Evolutionary conservation across 306 rosid species (phyloP).

Genomic region (Pterocarpus santalinus): DNA sequence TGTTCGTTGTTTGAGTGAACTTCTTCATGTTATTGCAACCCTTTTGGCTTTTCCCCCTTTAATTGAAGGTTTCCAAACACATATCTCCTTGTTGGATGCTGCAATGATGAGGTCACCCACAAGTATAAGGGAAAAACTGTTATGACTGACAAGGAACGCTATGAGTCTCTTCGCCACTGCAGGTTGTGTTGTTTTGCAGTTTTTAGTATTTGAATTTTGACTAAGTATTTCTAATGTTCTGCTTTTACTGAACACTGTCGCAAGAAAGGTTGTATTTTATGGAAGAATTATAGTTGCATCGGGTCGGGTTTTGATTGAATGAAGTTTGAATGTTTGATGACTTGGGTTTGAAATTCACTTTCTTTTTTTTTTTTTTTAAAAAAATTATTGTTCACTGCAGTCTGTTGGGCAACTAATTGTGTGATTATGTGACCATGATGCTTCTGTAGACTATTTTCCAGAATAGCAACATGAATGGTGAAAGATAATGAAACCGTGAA

Average conservation of each 20-base stretch:
- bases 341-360: conserved; percentile 25
- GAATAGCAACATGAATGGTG: not conserved
- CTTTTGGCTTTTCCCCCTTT: not conserved
- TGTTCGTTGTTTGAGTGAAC: conserved; percentile 32
- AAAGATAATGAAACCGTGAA: not conserved
- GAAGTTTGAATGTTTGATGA: conserved; percentile 19
- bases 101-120: conserved; percentile 87
- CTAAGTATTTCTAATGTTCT: not conserved
- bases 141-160: conserved; percentile 87
- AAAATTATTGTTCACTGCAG: not conserved
- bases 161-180: conserved; percentile 99
- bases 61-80: conserved; percentile 86
- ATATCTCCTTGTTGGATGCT: conserved; percentile 93
- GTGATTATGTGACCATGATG: conserved; percentile 28
- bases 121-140: conserved; percentile 93
- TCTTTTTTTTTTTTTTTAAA: not conserved
- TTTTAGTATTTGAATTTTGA: not conserved
- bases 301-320: conserved; percentile 17
- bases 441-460: conserved; percentile 26
- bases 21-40: not conserved
- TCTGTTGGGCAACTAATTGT: not conserved
- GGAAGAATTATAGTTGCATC: conserved; percentile 5
- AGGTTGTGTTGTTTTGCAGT: conserved; percentile 51
- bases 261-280: conserved; percentile 15
- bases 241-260: not conserved